Evolutionary conservation across 164 flowering plant genomes (phyloP).

Genomic region (Vitis amurensis): DNA sequence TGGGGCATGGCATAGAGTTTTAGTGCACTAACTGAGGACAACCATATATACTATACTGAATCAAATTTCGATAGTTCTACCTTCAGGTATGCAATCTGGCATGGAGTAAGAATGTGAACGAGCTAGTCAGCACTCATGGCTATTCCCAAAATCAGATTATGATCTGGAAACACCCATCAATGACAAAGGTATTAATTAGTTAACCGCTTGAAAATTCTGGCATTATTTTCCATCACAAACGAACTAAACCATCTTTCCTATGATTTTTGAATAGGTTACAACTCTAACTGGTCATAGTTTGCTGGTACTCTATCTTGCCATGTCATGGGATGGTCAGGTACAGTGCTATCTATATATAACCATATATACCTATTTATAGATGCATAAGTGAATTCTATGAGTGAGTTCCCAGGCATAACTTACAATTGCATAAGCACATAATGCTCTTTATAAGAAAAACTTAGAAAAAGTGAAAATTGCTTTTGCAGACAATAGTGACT

Average conservation of each 20-base stretch:
- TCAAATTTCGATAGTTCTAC: too few relatives aligned
- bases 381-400: too few relatives aligned
- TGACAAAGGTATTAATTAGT: constrained; percentile 62
- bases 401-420: too few relatives aligned
- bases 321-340: constrained; percentile 99
- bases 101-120: constrained; percentile 98
- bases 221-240: too few relatives aligned
- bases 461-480: neutral
- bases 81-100: constrained; percentile 89
- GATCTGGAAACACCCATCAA: constrained; percentile 97
- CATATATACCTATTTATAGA: too few relatives aligned
- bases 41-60: neutral
- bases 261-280: constrained; percentile 57
- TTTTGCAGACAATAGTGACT: constrained; percentile 90
- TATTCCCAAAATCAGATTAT: constrained; percentile 97
- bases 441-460: too few relatives aligned
- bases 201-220: too few relatives aligned
- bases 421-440: too few relatives aligned
- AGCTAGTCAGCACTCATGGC: constrained; percentile 95
- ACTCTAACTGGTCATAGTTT: constrained; percentile 92
- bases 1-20: neutral
- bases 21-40: too few relatives aligned
- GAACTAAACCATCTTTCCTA: too few relatives aligned
- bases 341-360: neutral
- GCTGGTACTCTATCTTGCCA: constrained; percentile 88